Percentiles rank a stretch among this genome's conserved stretches.
Evolutionary conservation across 345 rosid species (phyloP).

Genomic region (Diplotaxis tenuifolia): DNA sequence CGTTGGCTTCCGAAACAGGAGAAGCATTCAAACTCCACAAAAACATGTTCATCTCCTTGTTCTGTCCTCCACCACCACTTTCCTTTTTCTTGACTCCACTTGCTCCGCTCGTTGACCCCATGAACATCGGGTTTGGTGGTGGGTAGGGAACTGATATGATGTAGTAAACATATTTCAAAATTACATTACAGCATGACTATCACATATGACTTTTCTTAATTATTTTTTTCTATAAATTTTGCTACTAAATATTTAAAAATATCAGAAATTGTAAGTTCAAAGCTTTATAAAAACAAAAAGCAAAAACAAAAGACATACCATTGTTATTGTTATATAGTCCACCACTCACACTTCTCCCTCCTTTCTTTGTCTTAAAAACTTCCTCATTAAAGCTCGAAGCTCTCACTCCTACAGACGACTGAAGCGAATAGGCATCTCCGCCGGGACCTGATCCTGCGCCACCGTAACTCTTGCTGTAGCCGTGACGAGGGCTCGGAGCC

Average conservation of each 20-base stretch:
- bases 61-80: slow-evolving; percentile 23
- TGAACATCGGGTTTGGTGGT: slow-evolving; percentile 68
- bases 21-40: slow-evolving; percentile 84
- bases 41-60: slow-evolving; percentile 72
- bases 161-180: not conserved
- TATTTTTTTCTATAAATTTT: not conserved
- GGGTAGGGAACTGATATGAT: slow-evolving; percentile 42
- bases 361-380: slow-evolving; percentile 52
- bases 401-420: slow-evolving; percentile 71
- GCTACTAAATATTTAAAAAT: not conserved
- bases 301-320: not conserved
- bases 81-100: slow-evolving; percentile 40
- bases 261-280: not conserved
- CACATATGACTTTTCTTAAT: not conserved
- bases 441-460: slow-evolving; percentile 43
- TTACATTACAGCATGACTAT: not conserved
- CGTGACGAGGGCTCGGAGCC: slow-evolving; percentile 75
- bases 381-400: slow-evolving; percentile 81
- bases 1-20: slow-evolving; percentile 70
- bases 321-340: slow-evolving; percentile 50
- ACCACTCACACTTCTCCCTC: slow-evolving; percentile 68
- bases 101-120: slow-evolving; percentile 52
- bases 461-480: slow-evolving; percentile 50
- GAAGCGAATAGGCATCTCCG: slow-evolving; percentile 62
- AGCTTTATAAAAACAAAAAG: not conserved